Conservation (phyloP, 331 rosid species). For the Cydonia oblonga region DNA sequence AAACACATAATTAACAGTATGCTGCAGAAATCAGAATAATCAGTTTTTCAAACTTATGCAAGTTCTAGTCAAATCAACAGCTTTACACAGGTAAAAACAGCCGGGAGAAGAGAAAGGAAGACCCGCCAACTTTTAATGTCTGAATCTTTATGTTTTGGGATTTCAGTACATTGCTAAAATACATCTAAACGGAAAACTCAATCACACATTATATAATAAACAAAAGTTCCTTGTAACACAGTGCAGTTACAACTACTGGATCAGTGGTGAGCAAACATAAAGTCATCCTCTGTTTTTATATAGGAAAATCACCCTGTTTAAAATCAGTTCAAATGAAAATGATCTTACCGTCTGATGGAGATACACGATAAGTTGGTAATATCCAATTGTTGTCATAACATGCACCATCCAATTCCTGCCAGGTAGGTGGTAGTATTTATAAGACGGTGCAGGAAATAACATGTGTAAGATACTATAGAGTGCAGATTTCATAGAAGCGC, state of each 20-base stretch:
- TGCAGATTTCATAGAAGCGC: neutral
- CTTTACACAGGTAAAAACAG: neutral
- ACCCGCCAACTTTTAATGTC: neutral
- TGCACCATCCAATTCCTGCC: constrained; percentile 65
- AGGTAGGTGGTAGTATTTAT: constrained; percentile 8
- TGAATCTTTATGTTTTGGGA: neutral
- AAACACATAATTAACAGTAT: neutral
- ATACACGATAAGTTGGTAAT: constrained; percentile 42
- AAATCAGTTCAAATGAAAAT: neutral
- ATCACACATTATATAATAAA: neutral
- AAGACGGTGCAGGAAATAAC: neutral
- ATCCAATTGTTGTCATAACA: constrained; percentile 56
- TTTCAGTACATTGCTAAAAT: neutral
- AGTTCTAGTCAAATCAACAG: neutral
- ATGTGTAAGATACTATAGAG: neutral
- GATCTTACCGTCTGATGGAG: constrained; percentile 40
- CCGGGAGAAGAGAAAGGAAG: neutral
- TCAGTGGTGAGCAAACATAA: neutral
- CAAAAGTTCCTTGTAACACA: neutral
- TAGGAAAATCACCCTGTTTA: neutral
- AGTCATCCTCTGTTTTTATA: neutral
- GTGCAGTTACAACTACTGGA: neutral
- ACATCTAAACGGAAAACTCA: neutral
- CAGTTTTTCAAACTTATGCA: neutral
- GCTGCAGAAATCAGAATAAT: neutral